Conservation (phyloP, 176 grass and related monocot species). For the Tillandsia fasciculata region DNA sequence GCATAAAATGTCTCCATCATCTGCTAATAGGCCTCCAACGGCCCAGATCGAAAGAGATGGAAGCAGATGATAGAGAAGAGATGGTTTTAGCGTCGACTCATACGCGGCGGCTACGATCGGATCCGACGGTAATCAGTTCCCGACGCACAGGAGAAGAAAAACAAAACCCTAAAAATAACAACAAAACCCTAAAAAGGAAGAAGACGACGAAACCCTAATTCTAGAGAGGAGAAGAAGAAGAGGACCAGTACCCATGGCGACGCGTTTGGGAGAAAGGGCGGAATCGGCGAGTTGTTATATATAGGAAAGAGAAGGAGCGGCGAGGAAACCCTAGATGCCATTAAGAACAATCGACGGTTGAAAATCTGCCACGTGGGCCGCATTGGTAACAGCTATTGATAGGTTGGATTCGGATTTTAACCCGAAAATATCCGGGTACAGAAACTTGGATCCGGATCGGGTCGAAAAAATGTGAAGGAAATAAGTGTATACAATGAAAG, state of each 20-base stretch:
- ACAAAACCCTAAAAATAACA: background rate
- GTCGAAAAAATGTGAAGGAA: no score
- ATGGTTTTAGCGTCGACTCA: slow-evolving; percentile 5
- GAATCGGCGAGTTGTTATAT: background rate
- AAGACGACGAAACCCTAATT: background rate
- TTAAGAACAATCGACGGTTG: no score
- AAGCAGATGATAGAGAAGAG: background rate
- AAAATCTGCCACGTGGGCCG: no score
- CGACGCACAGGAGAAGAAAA: background rate
- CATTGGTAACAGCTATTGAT: no score
- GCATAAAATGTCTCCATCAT: background rate
- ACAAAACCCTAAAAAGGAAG: background rate
- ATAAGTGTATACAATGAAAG: no score
- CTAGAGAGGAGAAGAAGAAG: background rate
- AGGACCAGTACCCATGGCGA: background rate
- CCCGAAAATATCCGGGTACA: no score
- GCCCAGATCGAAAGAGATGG: no score
- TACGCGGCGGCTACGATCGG: slow-evolving; percentile 1
- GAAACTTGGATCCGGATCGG: no score
- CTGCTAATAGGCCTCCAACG: background rate
- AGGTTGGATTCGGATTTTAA: no score
- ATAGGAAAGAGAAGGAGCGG: no score
- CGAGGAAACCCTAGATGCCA: no score
- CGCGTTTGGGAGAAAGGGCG: background rate
- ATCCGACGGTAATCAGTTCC: slow-evolving; percentile 1